Base-by-base conservation (phyloP, 73 alveolate genomes). In the Paramecium caudatum region DNA sequence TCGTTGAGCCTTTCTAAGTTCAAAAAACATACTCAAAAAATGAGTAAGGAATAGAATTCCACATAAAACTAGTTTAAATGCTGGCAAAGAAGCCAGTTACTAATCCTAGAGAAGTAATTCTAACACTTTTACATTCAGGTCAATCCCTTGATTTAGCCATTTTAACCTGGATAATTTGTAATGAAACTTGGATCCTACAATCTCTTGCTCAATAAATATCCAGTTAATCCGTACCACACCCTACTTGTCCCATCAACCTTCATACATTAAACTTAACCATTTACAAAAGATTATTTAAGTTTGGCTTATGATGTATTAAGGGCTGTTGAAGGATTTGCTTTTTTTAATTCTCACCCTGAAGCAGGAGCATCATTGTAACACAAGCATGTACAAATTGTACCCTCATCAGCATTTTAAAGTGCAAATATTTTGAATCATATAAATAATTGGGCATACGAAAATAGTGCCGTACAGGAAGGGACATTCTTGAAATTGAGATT, bases 311-410 rank as follows among this genome's bases (percentile, higher is more conserved):
- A 41, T 41, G 45, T 74, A 4, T 10, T 74, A 37, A 5, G 5
- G 16, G 69, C 88, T 6, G 43, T 74, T 0, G 65, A 74, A 17
- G 88, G 88, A 16, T 74, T 74, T 74, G 88, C 70, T 41, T 74
- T 41, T 25, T 74, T 74, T 39, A 74, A 74, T 74, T 74, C 88
- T 16, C 65, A 43, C 19, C 39, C 43, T 8, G 88, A 74, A 15
- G 62, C 69, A 17, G 88, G 88, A 8, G 88, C 88, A 10, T 74
- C 88, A 0, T 45, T 41, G n/a, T 41, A 30, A 21, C 62, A 45
- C 10, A 37, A 45, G 12, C 88, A 74, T 39, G 5, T 74, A 21
- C 32, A 74, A 74, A 37, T 74, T 41, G 43, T 74, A 0, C 88
- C 88, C 1, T 19, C 19, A 74, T 9, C 62, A 74, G 65, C 62